These are phyloP conservation scores for Inga laurina DNA, from an alignment of 306 rosid genomes.

Conservation along the genomic window DNA sequence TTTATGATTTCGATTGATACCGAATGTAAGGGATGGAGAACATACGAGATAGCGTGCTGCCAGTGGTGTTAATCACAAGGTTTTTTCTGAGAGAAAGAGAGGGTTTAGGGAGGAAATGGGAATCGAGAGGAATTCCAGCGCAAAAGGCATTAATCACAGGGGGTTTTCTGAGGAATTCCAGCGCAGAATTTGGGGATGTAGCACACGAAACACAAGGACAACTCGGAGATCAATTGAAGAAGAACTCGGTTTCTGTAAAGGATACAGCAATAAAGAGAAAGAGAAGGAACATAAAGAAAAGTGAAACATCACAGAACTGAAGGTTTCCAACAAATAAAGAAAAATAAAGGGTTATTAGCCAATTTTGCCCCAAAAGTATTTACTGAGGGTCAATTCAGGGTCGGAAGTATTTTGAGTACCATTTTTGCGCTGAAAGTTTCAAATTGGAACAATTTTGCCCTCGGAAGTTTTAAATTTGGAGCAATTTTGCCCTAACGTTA, in stretches of 20 bases:
- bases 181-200: background rate
- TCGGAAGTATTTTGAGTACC: too few relatives aligned
- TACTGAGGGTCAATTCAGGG: too few relatives aligned
- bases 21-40: constrained; percentile 20
- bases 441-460: too few relatives aligned
- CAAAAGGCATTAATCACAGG: background rate
- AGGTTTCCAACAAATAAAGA: background rate
- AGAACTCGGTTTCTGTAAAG: too few relatives aligned
- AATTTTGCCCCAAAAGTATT: too few relatives aligned
- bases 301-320: background rate
- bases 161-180: too few relatives aligned
- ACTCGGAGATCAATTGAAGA: constrained; percentile 13
- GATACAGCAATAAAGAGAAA: background rate
- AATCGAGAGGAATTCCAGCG: background rate
- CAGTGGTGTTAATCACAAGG: background rate
- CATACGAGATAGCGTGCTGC: constrained; percentile 34
- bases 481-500: too few relatives aligned
- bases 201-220: background rate
- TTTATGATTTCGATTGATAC: background rate
- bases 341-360: too few relatives aligned
- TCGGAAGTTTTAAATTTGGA: too few relatives aligned
- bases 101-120: constrained; percentile 7
- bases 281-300: background rate
- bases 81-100: constrained; percentile 9
- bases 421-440: too few relatives aligned